Conservation (phyloP, 2,329 filamentous ascomycete species). For the Aureobasidium leucospermi region DNA sequence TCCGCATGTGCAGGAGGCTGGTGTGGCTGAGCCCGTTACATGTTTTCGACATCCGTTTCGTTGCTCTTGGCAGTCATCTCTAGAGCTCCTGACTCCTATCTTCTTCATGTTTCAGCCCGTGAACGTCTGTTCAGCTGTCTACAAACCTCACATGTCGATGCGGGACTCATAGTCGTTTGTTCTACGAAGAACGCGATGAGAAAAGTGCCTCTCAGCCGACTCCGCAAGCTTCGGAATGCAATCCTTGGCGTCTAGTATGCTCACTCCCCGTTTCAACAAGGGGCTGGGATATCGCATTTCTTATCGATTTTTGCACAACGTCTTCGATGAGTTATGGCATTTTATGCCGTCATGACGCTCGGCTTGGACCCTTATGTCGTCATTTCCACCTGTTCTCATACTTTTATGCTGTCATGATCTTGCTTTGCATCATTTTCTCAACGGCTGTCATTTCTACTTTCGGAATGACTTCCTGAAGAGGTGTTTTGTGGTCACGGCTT, state of each 20-base stretch:
- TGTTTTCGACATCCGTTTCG: background rate
- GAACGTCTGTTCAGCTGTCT: too few relatives aligned
- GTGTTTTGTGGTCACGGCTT: background rate
- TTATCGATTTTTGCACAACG: background rate
- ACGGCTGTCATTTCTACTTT: background rate
- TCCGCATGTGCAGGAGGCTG: conserved; percentile 4
- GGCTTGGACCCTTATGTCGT: background rate
- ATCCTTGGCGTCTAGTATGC: background rate
- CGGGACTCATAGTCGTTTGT: too few relatives aligned
- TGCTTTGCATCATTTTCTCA: background rate
- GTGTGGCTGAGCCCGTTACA: conserved; percentile 9
- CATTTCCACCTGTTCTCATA: background rate
- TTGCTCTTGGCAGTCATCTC: background rate
- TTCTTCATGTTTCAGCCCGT: background rate
- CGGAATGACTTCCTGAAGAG: background rate
- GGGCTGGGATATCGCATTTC: background rate
- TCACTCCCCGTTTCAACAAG: background rate
- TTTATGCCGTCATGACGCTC: background rate
- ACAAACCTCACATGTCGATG: background rate
- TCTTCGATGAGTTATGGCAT: too few relatives aligned
- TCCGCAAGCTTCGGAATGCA: background rate
- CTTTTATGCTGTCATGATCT: conserved; percentile 1
- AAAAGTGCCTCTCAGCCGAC: background rate
- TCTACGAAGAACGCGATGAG: background rate
- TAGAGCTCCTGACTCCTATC: background rate